Evolutionary conservation across 768 basidiomycete genomes (phyloP).

Genomic region (Hygrocybe coccinea): DNA sequence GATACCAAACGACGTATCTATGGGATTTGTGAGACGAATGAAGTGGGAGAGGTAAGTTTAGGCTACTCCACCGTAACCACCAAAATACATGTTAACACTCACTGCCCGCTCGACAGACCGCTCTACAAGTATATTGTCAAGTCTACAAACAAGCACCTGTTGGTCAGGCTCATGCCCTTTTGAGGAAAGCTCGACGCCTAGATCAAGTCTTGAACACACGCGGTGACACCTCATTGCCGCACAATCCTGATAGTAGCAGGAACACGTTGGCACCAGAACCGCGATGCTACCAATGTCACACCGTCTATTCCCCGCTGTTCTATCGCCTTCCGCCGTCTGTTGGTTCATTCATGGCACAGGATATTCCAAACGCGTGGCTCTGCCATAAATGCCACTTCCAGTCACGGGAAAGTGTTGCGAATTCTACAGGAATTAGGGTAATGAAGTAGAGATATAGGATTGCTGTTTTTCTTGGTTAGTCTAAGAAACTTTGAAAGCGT

Average conservation of each 20-base stretch:
- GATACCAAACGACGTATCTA: slow-evolving; percentile 65
- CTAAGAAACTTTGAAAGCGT: too few species aligned
- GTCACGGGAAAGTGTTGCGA: slow-evolving; percentile 18
- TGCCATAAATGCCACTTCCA: slow-evolving; percentile 50
- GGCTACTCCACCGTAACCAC: background rate
- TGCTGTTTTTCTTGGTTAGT: too few species aligned
- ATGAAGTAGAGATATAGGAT: too few species aligned
- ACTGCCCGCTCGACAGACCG: slow-evolving; percentile 87
- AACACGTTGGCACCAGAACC: slow-evolving; percentile 30
- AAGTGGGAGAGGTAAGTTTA: slow-evolving; percentile 68
- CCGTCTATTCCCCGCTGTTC: slow-evolving; percentile 73
- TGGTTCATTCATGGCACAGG: background rate
- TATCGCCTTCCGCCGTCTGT: slow-evolving; percentile 35
- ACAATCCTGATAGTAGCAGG: slow-evolving; percentile 15
- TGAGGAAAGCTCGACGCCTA: slow-evolving; percentile 84
- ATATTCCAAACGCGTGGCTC: slow-evolving; percentile 24
- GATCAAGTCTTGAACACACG: slow-evolving; percentile 62
- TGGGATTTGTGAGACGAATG: slow-evolving; percentile 81
- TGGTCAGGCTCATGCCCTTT: slow-evolving; percentile 71
- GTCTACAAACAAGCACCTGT: slow-evolving; percentile 77
- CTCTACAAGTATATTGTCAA: slow-evolving; percentile 81
- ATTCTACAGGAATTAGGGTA: too few species aligned
- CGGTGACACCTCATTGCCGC: slow-evolving; percentile 29
- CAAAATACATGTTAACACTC: background rate
- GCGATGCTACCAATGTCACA: slow-evolving; percentile 57